Evolutionary conservation across 2,329 filamentous ascomycete species (phyloP).

Genomic region (Neurospora sp.): DNA sequence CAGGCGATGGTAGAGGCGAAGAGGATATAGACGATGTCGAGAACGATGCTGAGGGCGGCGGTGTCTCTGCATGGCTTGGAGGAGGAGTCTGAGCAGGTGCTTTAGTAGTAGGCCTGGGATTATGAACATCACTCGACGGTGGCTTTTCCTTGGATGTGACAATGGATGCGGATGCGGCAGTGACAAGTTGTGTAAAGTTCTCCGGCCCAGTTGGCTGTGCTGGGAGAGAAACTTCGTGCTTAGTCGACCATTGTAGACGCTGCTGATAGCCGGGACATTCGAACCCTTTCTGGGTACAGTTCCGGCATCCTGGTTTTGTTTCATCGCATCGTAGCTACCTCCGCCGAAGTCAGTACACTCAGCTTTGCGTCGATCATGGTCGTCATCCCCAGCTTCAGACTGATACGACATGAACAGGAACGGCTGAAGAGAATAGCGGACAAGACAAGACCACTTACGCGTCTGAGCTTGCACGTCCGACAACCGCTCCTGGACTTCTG

Average conservation of each 20-base stretch:
- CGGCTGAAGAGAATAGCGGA: not conserved
- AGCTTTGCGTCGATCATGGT: not conserved
- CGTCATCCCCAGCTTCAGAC: not conserved
- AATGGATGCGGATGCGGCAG: conserved; percentile 20
- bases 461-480: conserved; percentile 19
- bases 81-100: conserved; percentile 1
- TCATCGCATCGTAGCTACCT: conserved; percentile 20
- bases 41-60: conserved; percentile 5
- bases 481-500: conserved; percentile 21
- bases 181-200: conserved; percentile 19
- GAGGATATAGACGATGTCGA: conserved; percentile 4
- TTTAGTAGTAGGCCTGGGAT: not conserved
- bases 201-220: conserved; percentile 13
- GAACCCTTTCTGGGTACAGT: conserved; percentile 18
- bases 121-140: not conserved
- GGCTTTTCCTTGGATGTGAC: not conserved
- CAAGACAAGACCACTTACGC: conserved; percentile 13
- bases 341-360: not conserved
- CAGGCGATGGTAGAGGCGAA: conserved; percentile 5
- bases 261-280: conserved; percentile 21
- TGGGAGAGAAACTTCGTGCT: conserved; percentile 15
- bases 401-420: not conserved
- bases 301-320: conserved; percentile 18
- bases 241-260: conserved; percentile 21
- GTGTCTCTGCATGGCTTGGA: conserved; percentile 1